Evolutionary conservation across 2,329 filamentous ascomycete genomes (phyloP).

Genomic region (Epichloe aotearoae): DNA sequence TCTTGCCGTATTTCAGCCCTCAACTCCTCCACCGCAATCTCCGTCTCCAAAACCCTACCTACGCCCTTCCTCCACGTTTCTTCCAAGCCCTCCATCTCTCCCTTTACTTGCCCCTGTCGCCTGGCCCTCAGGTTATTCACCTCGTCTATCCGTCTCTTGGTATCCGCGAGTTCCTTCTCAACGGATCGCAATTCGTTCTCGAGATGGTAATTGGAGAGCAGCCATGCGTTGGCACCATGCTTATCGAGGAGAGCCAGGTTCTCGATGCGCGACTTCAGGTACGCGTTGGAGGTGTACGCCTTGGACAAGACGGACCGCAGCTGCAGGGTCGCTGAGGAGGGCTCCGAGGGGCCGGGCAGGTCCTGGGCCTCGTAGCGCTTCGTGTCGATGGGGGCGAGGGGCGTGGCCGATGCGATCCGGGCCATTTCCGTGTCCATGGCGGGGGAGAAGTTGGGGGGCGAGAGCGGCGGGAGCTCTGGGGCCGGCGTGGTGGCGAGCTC

Average conservation of each 20-base stretch:
- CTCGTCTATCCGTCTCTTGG: slow-evolving; percentile 56
- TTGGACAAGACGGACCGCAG: slow-evolving; percentile 51
- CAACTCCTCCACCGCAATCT: slow-evolving; percentile 68
- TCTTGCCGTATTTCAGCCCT: slow-evolving; percentile 52
- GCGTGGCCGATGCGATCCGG: slow-evolving; percentile 38
- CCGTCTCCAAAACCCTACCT: slow-evolving; percentile 69
- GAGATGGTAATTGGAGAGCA: slow-evolving; percentile 68
- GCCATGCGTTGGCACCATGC: slow-evolving; percentile 83
- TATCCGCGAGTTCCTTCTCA: slow-evolving; percentile 60
- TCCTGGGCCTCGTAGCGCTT: slow-evolving; percentile 71
- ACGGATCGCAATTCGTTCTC: slow-evolving; percentile 53
- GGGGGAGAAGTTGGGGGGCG: not conserved
- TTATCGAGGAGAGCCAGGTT: slow-evolving; percentile 62
- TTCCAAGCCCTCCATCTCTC: slow-evolving; percentile 62
- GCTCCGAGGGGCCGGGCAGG: slow-evolving; percentile 18
- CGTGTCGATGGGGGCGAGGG: slow-evolving; percentile 52
- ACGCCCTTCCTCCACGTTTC: slow-evolving; percentile 70
- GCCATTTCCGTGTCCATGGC: not conserved
- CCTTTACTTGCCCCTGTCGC: slow-evolving; percentile 56
- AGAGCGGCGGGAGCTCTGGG: not conserved
- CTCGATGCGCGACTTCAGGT: slow-evolving; percentile 35
- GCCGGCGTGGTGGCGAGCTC: slow-evolving; percentile 29
- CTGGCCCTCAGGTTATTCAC: slow-evolving; percentile 57
- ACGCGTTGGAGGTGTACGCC: slow-evolving; percentile 36
- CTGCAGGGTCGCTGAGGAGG: slow-evolving; percentile 32